Evolutionary conservation across 75 land plant species (phyloP), one percentile per base, ranked within the genome.

Genomic region (Cunninghamia lanceolata): DNA sequence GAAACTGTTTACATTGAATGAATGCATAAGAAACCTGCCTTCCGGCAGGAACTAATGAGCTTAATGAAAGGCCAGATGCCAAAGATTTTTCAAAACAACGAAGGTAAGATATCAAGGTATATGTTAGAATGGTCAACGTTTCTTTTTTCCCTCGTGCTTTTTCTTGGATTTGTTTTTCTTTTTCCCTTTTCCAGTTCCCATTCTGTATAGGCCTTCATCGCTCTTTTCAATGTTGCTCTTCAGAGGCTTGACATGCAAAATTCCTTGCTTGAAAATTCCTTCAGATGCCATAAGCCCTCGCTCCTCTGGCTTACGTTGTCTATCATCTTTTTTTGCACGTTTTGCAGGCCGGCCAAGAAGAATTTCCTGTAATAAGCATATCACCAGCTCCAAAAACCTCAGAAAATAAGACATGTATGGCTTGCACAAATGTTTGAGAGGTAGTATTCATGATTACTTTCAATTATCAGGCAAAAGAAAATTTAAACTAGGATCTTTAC

Each of bases 191-290:
- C 82, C 30, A 25, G 39, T 28, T 2, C 82, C 14, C 82, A 79
- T 79, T 42, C 82, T 79, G 46, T 43, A 42, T 42, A 28, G 28
- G 46, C 47, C 46, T 79, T 43, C 82, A 43, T 79, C 82, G 10
- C 82, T 42, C n/a, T 25, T 43, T 9, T 79, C 82, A 79, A 16
- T 9, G 10, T 8, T 79, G 10, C 21, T 79, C 2, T 25, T 43
- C 46, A 79, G 8, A 43, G 82, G 82, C 82, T 79, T 79, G n/a
- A 79, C 82, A 42, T 79, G 82, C 82, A 79, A 43, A 79, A 79
- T 42, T 39, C 82, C 82, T 25, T 79, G n/a, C 13, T 79, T 79
- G 47, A 79, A 79, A 43, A 25, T 21, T 42, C 82, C 82, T 43
- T 79, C 82, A 28, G 82, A 43, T 43, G 47, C 82, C 82, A 79